These are phyloP conservation scores for Salix suchowensis DNA, from an alignment of 345 rosid species.

Conservation along the genomic window DNA sequence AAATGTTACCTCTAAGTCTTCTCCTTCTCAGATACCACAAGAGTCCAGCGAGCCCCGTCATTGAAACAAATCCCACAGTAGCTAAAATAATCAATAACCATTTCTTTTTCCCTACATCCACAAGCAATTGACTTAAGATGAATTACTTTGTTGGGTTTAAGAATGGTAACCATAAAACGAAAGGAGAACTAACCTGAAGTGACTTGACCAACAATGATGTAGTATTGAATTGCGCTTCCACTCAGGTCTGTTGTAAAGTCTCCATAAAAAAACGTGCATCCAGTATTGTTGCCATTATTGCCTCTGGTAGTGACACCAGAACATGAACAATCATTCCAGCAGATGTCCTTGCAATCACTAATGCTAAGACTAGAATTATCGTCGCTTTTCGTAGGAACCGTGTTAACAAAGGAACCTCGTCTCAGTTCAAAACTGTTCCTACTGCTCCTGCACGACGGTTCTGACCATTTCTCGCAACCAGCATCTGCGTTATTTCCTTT, in stretches of 20 bases:
- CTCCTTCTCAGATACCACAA: constrained; percentile 10
- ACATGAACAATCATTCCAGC: background rate
- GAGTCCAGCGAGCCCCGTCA: background rate
- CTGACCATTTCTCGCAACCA: background rate
- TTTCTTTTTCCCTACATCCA: background rate
- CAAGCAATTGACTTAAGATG: background rate
- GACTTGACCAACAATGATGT: too few species aligned
- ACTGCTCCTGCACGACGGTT: background rate
- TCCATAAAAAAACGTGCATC: background rate
- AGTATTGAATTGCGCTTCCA: too few species aligned
- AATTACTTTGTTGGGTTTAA: too few species aligned
- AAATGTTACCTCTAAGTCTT: background rate
- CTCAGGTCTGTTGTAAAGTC: too few species aligned
- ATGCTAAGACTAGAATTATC: background rate
- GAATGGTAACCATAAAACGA: too few species aligned
- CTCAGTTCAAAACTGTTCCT: background rate
- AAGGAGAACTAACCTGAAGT: too few species aligned
- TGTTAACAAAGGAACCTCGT: background rate
- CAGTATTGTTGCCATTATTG: background rate
- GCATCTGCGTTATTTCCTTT: background rate
- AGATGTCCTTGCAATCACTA: background rate
- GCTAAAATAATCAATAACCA: background rate
- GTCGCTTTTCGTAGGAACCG: background rate
- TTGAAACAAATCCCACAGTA: background rate
- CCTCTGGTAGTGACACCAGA: background rate